Conservation (phyloP, 2,329 filamentous ascomycete species). For the Xylariales sp. region DNA sequence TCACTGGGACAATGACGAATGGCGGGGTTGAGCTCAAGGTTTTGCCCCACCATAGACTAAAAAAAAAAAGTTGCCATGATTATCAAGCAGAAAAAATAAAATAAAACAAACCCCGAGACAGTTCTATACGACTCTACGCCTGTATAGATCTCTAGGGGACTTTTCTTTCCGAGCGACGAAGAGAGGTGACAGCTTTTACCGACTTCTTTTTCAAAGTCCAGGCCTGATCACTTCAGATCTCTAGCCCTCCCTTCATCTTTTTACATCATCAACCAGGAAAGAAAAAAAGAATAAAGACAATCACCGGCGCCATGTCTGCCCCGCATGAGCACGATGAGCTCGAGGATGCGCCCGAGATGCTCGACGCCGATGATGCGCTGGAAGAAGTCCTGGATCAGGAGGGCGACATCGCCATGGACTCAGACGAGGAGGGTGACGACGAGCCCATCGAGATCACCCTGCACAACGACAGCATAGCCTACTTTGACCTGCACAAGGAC, state of each 20-base stretch:
- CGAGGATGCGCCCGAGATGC: conserved; percentile 64
- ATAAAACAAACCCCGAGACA: too few relatives aligned
- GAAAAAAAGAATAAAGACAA: too few relatives aligned
- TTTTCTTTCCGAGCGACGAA: too few relatives aligned
- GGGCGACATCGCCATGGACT: conserved; percentile 78
- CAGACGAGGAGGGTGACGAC: conserved; percentile 56
- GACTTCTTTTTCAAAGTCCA: too few relatives aligned
- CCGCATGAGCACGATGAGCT: conserved; percentile 32
- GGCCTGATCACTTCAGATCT: too few relatives aligned
- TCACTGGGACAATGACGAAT: not conserved
- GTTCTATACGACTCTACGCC: too few relatives aligned
- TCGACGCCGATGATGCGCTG: conserved; percentile 71
- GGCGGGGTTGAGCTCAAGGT: not conserved
- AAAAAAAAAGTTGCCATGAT: conserved; percentile 6
- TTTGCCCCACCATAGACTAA: conserved; percentile 6
- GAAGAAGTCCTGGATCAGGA: conserved; percentile 61
- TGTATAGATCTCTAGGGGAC: too few relatives aligned
- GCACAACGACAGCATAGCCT: conserved; percentile 87
- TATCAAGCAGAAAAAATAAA: conserved; percentile 5
- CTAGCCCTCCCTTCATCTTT: too few relatives aligned
- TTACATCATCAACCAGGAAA: too few relatives aligned
- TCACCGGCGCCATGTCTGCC: conserved; percentile 27
- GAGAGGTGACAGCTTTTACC: too few relatives aligned
- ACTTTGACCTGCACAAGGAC: conserved; percentile 88
- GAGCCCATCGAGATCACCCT: conserved; percentile 67